These are phyloP conservation scores for Amanita fuliginea DNA, from an alignment of 768 basidiomycete species.

Conservation along the genomic window DNA sequence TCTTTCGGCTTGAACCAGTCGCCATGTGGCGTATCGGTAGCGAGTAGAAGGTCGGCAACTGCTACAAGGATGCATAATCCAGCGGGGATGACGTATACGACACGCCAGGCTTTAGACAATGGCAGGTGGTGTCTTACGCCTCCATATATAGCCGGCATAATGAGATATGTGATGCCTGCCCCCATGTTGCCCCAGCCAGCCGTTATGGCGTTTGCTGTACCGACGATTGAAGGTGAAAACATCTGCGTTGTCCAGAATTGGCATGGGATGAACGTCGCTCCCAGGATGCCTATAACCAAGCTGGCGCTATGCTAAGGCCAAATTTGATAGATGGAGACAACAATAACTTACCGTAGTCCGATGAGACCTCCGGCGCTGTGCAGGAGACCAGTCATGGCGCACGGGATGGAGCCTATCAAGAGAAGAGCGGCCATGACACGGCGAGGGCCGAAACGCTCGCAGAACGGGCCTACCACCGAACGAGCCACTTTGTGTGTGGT, in stretches of 20 bases:
- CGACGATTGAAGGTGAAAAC: conserved; percentile 38
- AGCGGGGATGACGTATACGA: conserved; percentile 1
- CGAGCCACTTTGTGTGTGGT: conserved; percentile 25
- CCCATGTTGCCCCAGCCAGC: conserved; percentile 40
- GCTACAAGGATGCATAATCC: background rate
- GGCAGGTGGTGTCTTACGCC: background rate
- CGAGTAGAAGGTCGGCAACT: background rate
- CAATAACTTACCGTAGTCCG: conserved; percentile 11
- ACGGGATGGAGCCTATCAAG: conserved; percentile 45
- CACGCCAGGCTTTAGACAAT: conserved; percentile 21
- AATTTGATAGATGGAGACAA: background rate
- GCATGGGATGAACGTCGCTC: conserved; percentile 51
- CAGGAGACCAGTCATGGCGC: conserved; percentile 44
- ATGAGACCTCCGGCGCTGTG: conserved; percentile 15
- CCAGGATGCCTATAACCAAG: conserved; percentile 52
- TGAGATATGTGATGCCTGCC: conserved; percentile 10
- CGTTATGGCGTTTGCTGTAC: conserved; percentile 40
- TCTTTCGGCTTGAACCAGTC: background rate
- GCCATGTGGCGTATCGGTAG: conserved; percentile 1
- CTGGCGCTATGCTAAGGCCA: conserved; percentile 20
- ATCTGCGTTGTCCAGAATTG: conserved; percentile 52
- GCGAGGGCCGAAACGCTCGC: conserved; percentile 40
- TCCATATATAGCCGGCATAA: conserved; percentile 1
- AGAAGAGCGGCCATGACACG: conserved; percentile 45
- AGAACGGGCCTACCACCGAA: conserved; percentile 35